Evolutionary conservation across 345 rosid species (phyloP), one percentile per base, ranked within the genome.

Genomic region (Ceriops decandra): DNA sequence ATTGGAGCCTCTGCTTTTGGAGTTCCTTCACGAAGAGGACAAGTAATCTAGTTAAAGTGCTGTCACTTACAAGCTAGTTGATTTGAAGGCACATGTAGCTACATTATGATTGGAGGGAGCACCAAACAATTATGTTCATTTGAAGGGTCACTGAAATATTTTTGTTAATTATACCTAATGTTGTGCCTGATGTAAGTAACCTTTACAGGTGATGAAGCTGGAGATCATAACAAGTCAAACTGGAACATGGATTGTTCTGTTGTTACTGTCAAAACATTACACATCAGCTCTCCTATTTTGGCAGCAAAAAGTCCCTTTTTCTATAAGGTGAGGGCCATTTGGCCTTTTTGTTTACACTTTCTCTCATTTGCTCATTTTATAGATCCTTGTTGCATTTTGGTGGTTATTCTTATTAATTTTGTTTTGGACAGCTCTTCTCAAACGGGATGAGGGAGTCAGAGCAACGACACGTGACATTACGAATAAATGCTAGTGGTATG

Each of bases 391-490:
- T 30, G 52, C 28, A 62, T 56, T 1, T 63, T 19, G 19, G 20
- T 22, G 31, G 19, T 1, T 16, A 6, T 54, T 38, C 2, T 60
- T 30, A 28, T 49, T 52, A 32, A 46, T 21, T 56, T 56, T 56
- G 10, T 67, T 54, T 30, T 70, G 38, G 78, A 77, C 67, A 95
- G 99, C 88, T 95, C 57, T 95, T 95, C 82, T 95, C 99, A 7
- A 95, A 95, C 78, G 98, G 99, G 64, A 95, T 95, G 99, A 92
- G 84, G 79, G 99, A 95, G 74, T 95, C 99, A 20, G 99, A 95
- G 80, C 98, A 95, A 57, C 86, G 98, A 60, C 97, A 90, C 77
- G 98, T 95, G 63, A 87, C 98, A 11, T 82, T 95, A 63, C 87
- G 96, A 71, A 92, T 95, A 77, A 85, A 72, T 76, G 86, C 88